phyloP scores from a whole-genome alignment of 441 rosid species.

The Brassica balearica region DNA sequence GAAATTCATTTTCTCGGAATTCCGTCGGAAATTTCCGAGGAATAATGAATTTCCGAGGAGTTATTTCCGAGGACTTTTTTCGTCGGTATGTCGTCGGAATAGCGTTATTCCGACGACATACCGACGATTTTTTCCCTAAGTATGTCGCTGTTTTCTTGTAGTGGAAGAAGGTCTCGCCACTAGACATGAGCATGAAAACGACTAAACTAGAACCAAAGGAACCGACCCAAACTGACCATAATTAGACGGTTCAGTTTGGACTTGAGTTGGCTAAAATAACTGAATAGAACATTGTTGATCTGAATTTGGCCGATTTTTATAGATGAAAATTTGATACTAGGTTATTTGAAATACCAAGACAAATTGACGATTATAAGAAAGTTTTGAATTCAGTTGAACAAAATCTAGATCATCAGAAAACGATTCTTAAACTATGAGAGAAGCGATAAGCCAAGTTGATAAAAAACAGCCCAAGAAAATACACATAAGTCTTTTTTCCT shows the following conservation, averaged over 20 bases:
- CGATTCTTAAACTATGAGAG: background rate
- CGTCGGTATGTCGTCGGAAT: too few relatives aligned
- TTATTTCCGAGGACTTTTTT: too few relatives aligned
- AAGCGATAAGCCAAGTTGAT: background rate
- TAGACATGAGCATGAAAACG: conserved; percentile 5
- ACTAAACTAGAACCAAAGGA: background rate
- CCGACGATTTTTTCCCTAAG: too few relatives aligned
- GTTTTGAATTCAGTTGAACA: background rate
- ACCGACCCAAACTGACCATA: background rate
- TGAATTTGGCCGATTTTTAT: background rate
- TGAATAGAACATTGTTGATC: background rate
- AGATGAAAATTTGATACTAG: background rate
- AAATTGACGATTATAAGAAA: background rate
- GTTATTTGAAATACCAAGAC: background rate
- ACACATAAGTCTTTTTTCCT: background rate
- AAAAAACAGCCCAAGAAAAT: background rate
- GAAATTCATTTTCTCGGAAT: too few relatives aligned
- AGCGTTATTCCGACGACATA: too few relatives aligned
- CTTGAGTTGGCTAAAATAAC: background rate
- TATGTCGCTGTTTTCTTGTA: too few relatives aligned
- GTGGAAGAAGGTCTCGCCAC: conserved; percentile 51
- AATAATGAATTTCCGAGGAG: too few relatives aligned
- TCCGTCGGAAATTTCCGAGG: too few relatives aligned
- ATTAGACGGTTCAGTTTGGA: background rate
- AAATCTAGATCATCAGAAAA: background rate